A percentile compares a stretch with the other conserved stretches of the same genome.
Conservation (phyloP, 495 filamentous ascomycete species). For the Margaritispora aquatica region DNA sequence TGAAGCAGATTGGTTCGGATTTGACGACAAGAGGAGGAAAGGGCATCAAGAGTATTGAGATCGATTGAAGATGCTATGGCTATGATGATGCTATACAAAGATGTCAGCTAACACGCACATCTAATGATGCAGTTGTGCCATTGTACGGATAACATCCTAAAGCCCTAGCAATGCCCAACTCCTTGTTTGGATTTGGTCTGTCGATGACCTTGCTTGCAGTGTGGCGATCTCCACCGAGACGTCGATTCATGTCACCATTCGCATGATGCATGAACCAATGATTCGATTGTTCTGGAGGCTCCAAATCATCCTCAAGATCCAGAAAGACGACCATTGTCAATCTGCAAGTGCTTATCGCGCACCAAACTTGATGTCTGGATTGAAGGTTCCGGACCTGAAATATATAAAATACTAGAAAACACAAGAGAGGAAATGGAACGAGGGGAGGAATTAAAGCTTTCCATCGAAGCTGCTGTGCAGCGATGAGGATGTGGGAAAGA, state of each 20-base stretch:
- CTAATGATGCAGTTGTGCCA: not conserved
- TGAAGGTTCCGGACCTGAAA: not conserved
- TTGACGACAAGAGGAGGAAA: slow-evolving; percentile 75
- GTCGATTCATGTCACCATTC: not conserved
- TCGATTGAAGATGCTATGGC: slow-evolving; percentile 70
- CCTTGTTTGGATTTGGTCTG: slow-evolving; percentile 53
- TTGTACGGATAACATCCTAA: slow-evolving; percentile 86
- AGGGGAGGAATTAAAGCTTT: slow-evolving; percentile 7
- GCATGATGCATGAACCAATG: slow-evolving; percentile 6
- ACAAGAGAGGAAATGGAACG: slow-evolving; percentile 14
- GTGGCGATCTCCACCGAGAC: slow-evolving; percentile 6
- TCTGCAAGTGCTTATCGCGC: not conserved
- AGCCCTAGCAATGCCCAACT: slow-evolving; percentile 64
- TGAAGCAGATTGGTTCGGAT: slow-evolving; percentile 69
- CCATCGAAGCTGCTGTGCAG: slow-evolving; percentile 25
- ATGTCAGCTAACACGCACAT: slow-evolving; percentile 1
- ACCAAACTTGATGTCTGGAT: not conserved
- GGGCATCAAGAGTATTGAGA: slow-evolving; percentile 74
- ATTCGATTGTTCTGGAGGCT: slow-evolving; percentile 20
- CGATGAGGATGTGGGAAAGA: slow-evolving; percentile 6
- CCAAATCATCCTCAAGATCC: slow-evolving; percentile 51
- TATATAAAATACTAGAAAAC: slow-evolving; percentile 1
- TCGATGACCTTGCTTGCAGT: slow-evolving; percentile 19
- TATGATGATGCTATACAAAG: slow-evolving; percentile 58
- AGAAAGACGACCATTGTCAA: slow-evolving; percentile 56